Conservation (phyloP, 73 alveolate species). For the Paramecium octaurelia region DNA sequence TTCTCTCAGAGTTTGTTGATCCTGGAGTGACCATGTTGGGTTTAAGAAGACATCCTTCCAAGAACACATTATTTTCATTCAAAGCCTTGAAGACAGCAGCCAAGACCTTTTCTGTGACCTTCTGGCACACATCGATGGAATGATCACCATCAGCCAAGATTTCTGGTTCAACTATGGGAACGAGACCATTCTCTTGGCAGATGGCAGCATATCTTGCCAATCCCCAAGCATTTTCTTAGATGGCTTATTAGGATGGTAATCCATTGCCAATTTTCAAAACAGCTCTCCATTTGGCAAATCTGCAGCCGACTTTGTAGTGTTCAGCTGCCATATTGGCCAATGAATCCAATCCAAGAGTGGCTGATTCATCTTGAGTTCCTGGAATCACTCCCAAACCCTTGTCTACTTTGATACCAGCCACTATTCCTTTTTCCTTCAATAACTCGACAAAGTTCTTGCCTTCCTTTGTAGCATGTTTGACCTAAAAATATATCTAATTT, state of each 20-base stretch:
- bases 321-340: slow-evolving; percentile 69
- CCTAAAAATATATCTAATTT: neutral
- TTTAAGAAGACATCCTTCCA: slow-evolving; percentile 95
- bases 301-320: slow-evolving; percentile 87
- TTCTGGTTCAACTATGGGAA: slow-evolving; percentile 99
- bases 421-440: slow-evolving; percentile 85
- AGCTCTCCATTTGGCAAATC: slow-evolving; percentile 99
- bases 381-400: slow-evolving; percentile 85
- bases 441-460: slow-evolving; percentile 91
- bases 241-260: slow-evolving; percentile 86
- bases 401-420: slow-evolving; percentile 99
- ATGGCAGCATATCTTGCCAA: slow-evolving; percentile 98
- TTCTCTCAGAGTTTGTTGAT: slow-evolving; percentile 75
- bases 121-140: slow-evolving; percentile 87
- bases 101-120: slow-evolving; percentile 90
- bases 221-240: slow-evolving; percentile 92
- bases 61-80: slow-evolving; percentile 81
- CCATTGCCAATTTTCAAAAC: slow-evolving; percentile 88
- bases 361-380: slow-evolving; percentile 89
- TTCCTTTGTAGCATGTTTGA: slow-evolving; percentile 82
- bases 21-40: slow-evolving; percentile 99
- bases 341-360: slow-evolving; percentile 83
- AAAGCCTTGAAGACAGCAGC: slow-evolving; percentile 86
- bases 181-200: slow-evolving; percentile 96
- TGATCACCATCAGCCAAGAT: slow-evolving; percentile 95